Evolutionary conservation across 805 yeast species (phyloP).

Genomic region (Saturnispora ahearnii): DNA sequence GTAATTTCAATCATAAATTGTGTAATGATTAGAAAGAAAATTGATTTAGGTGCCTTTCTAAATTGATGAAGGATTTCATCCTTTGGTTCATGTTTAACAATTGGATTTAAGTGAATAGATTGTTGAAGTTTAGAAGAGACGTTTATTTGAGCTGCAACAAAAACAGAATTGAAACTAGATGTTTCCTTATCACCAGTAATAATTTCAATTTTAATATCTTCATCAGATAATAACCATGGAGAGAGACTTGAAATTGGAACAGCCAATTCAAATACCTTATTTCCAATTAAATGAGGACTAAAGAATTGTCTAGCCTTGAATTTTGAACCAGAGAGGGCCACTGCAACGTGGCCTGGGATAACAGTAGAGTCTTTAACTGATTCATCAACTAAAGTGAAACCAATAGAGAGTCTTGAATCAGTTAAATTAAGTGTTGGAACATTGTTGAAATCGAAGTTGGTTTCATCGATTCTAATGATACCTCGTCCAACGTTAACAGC

Average conservation of each 20-base stretch:
- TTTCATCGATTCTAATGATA: constrained; percentile 12
- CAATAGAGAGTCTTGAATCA: constrained; percentile 12
- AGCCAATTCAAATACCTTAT: constrained; percentile 8
- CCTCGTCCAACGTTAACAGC: constrained; percentile 14
- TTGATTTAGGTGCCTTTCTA: constrained; percentile 43
- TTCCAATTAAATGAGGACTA: constrained; percentile 16
- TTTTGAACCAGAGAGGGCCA: constrained; percentile 15
- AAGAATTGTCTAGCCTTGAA: constrained; percentile 14
- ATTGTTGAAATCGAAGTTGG: constrained; percentile 6
- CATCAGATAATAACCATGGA: constrained; percentile 15
- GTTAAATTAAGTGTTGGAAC: constrained; percentile 13
- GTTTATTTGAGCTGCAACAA: constrained; percentile 16
- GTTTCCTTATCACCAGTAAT: constrained; percentile 23
- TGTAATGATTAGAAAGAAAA: constrained; percentile 41
- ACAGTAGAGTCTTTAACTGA: neutral
- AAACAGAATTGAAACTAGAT: constrained; percentile 11
- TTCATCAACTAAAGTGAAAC: constrained; percentile 15
- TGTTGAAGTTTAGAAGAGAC: constrained; percentile 13
- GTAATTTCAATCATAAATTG: constrained; percentile 39
- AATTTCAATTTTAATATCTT: constrained; percentile 17
- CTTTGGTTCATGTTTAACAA: constrained; percentile 37
- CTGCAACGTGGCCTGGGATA: constrained; percentile 22
- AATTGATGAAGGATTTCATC: constrained; percentile 62
- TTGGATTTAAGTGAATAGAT: constrained; percentile 10
- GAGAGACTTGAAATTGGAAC: constrained; percentile 20